These are phyloP conservation scores for Phialophora verrucosa DNA, from an alignment of 2,329 filamentous ascomycete species.

Conservation along the genomic window DNA sequence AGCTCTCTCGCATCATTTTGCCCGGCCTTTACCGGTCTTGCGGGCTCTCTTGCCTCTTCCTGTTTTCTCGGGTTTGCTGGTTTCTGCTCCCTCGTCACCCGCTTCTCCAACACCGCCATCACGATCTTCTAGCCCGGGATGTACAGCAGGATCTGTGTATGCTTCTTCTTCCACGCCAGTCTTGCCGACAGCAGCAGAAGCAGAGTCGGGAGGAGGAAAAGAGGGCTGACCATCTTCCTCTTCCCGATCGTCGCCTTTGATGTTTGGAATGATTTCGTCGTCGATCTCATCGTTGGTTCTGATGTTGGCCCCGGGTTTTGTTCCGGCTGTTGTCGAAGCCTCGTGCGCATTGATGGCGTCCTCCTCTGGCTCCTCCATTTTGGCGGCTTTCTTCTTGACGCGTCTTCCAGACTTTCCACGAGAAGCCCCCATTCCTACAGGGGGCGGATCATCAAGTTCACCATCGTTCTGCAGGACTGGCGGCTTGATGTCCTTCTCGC, in stretches of 20 bases:
- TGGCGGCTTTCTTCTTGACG: not conserved
- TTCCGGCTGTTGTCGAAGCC: too few species aligned
- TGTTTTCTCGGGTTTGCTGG: conserved; percentile 9
- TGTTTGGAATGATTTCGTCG: not conserved
- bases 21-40: conserved; percentile 1
- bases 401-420: too few species aligned
- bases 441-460: not conserved
- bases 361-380: not conserved
- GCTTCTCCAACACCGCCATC: not conserved
- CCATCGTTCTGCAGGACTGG: not conserved
- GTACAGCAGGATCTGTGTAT: not conserved
- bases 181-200: not conserved
- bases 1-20: not conserved
- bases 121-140: not conserved
- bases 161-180: not conserved
- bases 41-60: not conserved
- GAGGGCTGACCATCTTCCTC: not conserved
- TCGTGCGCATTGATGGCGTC: too few species aligned
- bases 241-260: not conserved
- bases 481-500: not conserved
- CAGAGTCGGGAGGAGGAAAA: not conserved
- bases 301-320: too few species aligned
- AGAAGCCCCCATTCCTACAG: not conserved
- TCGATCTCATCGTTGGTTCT: not conserved
- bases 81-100: not conserved